A percentile compares a stretch with the other conserved stretches of the same genome.
Conservation (phyloP, 371 early-diverging fungal species). For the Mortierella sp. region DNA sequence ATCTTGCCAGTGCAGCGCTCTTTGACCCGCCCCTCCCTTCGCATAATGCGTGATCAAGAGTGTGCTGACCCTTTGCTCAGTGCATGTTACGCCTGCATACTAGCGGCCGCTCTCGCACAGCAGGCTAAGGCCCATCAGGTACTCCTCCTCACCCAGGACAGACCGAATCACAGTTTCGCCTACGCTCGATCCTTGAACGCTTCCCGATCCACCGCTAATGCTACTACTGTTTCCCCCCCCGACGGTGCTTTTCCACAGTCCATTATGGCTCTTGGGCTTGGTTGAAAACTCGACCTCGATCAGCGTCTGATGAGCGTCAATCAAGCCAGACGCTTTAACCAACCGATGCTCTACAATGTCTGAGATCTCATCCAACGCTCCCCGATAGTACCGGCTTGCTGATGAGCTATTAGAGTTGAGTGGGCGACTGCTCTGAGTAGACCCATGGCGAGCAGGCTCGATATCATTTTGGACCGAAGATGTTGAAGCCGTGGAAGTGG, state of each 20-base stretch:
- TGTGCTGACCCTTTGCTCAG: no score
- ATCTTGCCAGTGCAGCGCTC: no score
- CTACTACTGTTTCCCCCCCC: slow-evolving; percentile 4
- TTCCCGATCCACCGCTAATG: slow-evolving; percentile 4
- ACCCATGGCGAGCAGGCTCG: slow-evolving; percentile 11
- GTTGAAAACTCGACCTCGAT: slow-evolving; percentile 47
- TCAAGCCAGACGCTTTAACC: slow-evolving; percentile 50
- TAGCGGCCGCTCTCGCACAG: slow-evolving; percentile 46
- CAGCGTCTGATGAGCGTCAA: slow-evolving; percentile 37
- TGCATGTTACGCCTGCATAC: no score
- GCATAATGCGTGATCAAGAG: no score
- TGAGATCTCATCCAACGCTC: slow-evolving; percentile 41
- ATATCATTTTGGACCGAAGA: slow-evolving; percentile 1
- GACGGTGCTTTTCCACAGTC: slow-evolving; percentile 39
- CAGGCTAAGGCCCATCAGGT: slow-evolving; percentile 47
- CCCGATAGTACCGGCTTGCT: background rate
- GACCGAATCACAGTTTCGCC: slow-evolving; percentile 43
- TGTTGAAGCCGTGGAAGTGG: slow-evolving; percentile 25
- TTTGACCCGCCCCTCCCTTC: no score
- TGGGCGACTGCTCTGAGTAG: background rate
- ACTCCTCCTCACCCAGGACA: slow-evolving; percentile 51
- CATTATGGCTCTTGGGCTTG: slow-evolving; percentile 10
- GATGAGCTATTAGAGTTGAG: background rate
- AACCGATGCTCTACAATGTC: slow-evolving; percentile 45
- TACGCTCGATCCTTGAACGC: slow-evolving; percentile 12